Base-by-base conservation (phyloP, 148 eudicot species). In the Rhododendron vialii region DNA sequence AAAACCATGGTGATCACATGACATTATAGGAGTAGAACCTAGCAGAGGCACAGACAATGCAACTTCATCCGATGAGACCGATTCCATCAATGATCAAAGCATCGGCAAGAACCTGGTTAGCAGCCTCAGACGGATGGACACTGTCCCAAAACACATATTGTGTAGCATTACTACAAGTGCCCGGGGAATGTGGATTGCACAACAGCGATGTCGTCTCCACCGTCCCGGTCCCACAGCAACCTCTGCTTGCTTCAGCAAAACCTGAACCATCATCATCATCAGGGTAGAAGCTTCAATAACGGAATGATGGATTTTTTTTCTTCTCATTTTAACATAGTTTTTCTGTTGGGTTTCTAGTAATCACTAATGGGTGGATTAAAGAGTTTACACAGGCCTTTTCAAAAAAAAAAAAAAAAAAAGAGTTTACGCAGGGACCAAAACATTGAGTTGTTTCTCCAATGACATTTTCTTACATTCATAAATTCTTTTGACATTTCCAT, bases 61-160 rank as follows among this genome's bases (percentile, higher is more conserved):
- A 4, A 13, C 57, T 75, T 90, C 83, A 93, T 50, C 89, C 79
- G 59, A 94, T 89, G 88, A 97, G 98, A 74, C 30, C 30, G 36
- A 97, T 92, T 69, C 99, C 99, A 86, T 89, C 85, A 47, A 36
- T 0, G 83, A 95, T 78, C 81, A 97, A 91, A 55, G 93, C 61
- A 86, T 93, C 98, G 0, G 99, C 94, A 30, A 97, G 93, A 77
- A 95, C 87, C 85, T 92, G 94, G 84, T 97, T 97, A 61, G 99
- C 95, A 35, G 99, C 96, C 90, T 97, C 82, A 81, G 99, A 92
- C 20, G 99, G 99, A 91, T 97, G 99, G 24, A 97, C 98, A 88
- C 95, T 93, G 88, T 97, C 99, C 99, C 99, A 97, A 28, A 97
- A 97, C 80, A 97, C 99, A 81, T 93, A 97, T 82, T 93, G 90